Conservation (phyloP, 495 filamentous ascomycete genomes). For the Darksidea phi region DNA sequence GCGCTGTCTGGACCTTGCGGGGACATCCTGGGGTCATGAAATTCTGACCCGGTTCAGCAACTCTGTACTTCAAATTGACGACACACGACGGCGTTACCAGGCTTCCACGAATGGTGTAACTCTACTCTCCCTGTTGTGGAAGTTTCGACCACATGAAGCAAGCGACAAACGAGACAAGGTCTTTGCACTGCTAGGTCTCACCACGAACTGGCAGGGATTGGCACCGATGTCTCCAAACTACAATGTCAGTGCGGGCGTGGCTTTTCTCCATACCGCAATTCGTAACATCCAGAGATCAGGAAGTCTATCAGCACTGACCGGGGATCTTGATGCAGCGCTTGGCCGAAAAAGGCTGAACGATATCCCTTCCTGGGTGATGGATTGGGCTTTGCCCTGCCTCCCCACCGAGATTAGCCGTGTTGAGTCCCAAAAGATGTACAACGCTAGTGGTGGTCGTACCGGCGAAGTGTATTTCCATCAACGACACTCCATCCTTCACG, state of each 20-base stretch:
- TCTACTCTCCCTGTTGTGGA: slow-evolving; percentile 27
- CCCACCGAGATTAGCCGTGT: slow-evolving; percentile 25
- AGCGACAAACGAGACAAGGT: slow-evolving; percentile 38
- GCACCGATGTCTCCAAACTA: slow-evolving; percentile 29
- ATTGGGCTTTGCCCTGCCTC: slow-evolving; percentile 30
- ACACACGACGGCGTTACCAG: slow-evolving; percentile 17
- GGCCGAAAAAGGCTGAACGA: slow-evolving; percentile 2
- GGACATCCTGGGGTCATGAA: slow-evolving; percentile 6
- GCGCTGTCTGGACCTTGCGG: slow-evolving; percentile 7
- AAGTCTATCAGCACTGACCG: slow-evolving; percentile 5
- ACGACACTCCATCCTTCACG: slow-evolving; percentile 18
- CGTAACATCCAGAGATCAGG: slow-evolving; percentile 18
- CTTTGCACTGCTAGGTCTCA: slow-evolving; percentile 34
- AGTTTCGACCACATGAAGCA: slow-evolving; percentile 31
- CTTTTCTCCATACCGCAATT: slow-evolving; percentile 4
- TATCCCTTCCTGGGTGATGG: slow-evolving; percentile 36
- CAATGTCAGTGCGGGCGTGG: neutral
- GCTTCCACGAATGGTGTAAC: slow-evolving; percentile 8
- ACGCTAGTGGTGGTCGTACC: slow-evolving; percentile 14
- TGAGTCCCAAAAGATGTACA: slow-evolving; percentile 18
- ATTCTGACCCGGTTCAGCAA: slow-evolving; percentile 8
- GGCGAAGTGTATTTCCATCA: slow-evolving; percentile 12
- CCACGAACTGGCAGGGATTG: slow-evolving; percentile 26
- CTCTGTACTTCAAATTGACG: slow-evolving; percentile 30
- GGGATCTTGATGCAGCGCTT: slow-evolving; percentile 24